Evolutionary conservation across 106 monocot species (phyloP), one percentile per base, ranked within the genome.

Genomic region (Agapanthus africanus): DNA sequence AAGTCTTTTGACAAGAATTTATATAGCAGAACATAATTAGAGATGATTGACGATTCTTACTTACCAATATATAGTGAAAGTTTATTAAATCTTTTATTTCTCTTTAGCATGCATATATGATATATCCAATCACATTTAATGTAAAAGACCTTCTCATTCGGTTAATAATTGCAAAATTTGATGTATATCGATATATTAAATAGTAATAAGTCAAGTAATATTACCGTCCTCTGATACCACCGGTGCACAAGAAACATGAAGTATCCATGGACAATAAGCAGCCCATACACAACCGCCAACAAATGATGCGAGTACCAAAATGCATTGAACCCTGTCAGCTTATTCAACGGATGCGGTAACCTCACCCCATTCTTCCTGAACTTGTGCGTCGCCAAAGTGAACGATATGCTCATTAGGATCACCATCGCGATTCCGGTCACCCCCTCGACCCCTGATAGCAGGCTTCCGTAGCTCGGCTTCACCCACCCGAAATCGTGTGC

Each of bases 251-350:
- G 83, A 73, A 73, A 86, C 65, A 93, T 56, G 76, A 79, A 93
- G 81, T 82, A 84, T 27, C 89, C 86, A 36, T 93, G 93, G 61
- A 84, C 68, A 37, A 93, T 36, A 21, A 93, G 93, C 38, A 93
- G 68, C 4, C 71, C 79, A 73, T 93, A 93, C 39, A 86, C 89
- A 46, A 89, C 52, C 22, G 73, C 86, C 26, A 93, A 81, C 23
- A 93, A 83, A 69, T 93, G 93, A 65, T 93, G 88, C 22, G 91
- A 88, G 73, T 92, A 92, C 91, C 91, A 92, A 69, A 92, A 92
- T n/a, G n/a, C n/a, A n/a, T n/a, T n/a, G n/a, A n/a, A n/a, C n/a
- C n/a, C n/a, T n/a, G n/a, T n/a, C n/a, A 93, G 77, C 54, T 74
- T 71, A 72, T 93, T 81, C 64, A 88, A 66, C 1, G 91, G 88